Base-by-base conservation (phyloP, 495 filamentous ascomycete species). In the Oleoguttula mirabilis region DNA sequence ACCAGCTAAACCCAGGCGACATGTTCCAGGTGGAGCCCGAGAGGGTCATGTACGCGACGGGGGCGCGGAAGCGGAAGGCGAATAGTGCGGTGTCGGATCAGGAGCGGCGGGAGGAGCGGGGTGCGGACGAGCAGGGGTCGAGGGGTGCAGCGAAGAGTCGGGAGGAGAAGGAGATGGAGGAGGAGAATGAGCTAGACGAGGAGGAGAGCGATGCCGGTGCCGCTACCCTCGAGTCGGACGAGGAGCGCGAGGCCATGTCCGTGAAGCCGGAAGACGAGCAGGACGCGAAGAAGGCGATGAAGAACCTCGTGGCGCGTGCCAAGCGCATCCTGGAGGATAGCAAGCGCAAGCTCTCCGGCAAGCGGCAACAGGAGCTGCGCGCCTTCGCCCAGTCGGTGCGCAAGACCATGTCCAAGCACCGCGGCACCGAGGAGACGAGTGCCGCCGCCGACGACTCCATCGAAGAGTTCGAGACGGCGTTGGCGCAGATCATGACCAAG, bases 1-100 rank as follows among this genome's bases (percentile, higher is more conserved):
- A 96, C 64, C 81, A 87, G 55, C 79, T 98, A 21, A 98, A 98
- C 62, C 90, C 90, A 8, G 90, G 90, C 36, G 90, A 98, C 58
- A 81, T 98, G 70, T 98, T 96, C 72, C 83, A 88, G 55, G 92
- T 98, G 55, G 82, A 94, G 6, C 72, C 79, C 31, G 84, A 90
- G 4, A 75, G 77, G 44, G 92, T 96, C 22, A 70, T 98, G 63
- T 82, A 65, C 50, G 90, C 84, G 17, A 94, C 86, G 8, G 90
- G 90, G 23, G 71, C 70, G 2, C 71, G 73, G 8, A 93, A 88
- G 50, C 54, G 15, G 65, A 74, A 68, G 43, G 50, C 55, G 15
- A 54, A 48, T 10, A 48, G 47, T 32, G 3, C 17, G 59, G 65
- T 27, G 36, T 50, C 16, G 40, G 47, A 28, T 41, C 38, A 14